A percentile compares a stretch with the other conserved stretches of the same genome.
phyloP scores from a whole-genome alignment of 768 basidiomycete species.

The Suillus clintonianus region DNA sequence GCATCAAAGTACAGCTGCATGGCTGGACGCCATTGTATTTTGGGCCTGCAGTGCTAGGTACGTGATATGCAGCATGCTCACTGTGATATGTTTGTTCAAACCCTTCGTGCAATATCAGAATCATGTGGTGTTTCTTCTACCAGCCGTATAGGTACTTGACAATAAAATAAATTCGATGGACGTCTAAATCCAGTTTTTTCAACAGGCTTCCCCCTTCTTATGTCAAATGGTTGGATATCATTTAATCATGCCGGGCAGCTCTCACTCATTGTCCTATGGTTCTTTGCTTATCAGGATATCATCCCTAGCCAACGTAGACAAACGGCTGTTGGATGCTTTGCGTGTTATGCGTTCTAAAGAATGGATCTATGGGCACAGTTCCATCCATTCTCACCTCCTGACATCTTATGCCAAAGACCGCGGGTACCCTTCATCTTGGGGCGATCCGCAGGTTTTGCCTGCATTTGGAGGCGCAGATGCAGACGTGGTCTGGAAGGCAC shows the following conservation, averaged over 20 bases:
- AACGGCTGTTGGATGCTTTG: conserved; percentile 54
- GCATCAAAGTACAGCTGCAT: conserved; percentile 40
- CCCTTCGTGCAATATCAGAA: conserved; percentile 42
- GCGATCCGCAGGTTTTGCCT: conserved; percentile 59
- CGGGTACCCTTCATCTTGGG: conserved; percentile 63
- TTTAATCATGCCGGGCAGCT: not conserved
- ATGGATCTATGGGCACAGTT: conserved; percentile 61
- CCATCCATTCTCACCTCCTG: conserved; percentile 43
- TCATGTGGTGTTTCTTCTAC: conserved; percentile 91
- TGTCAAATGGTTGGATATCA: conserved; percentile 57
- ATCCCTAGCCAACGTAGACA: conserved; percentile 68
- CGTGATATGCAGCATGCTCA: conserved; percentile 12
- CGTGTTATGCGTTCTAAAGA: conserved; percentile 51
- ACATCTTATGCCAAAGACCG: conserved; percentile 52
- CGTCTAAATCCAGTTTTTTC: conserved; percentile 8
- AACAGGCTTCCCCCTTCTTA: conserved; percentile 43
- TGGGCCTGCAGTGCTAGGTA: conserved; percentile 81
- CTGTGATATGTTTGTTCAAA: not conserved
- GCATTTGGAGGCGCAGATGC: conserved; percentile 61
- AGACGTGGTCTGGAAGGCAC: conserved; percentile 50
- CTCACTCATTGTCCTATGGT: not conserved
- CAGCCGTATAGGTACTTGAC: conserved; percentile 60
- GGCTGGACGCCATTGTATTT: conserved; percentile 69
- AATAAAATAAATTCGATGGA: not conserved
- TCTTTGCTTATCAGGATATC: conserved; percentile 48